Percentiles rank a stretch among this genome's conserved stretches.
Conservation (phyloP, 2,329 filamentous ascomycete genomes). For the Aureobasidium sp. region DNA sequence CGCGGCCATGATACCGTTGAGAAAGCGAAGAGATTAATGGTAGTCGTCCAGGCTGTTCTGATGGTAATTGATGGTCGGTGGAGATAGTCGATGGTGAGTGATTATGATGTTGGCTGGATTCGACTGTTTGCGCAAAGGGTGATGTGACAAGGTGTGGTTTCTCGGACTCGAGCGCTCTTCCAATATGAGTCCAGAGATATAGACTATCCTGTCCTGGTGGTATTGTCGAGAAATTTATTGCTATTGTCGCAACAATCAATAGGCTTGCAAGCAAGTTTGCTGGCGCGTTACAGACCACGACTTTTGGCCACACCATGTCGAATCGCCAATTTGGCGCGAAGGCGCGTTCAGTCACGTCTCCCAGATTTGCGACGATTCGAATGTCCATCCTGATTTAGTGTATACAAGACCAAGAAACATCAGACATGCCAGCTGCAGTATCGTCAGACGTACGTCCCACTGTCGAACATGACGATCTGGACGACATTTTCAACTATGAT, state of each 20-base stretch:
- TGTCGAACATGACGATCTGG: constrained; percentile 42
- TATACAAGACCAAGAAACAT: not conserved
- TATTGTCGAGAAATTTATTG: not conserved
- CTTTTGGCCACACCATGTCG: not conserved
- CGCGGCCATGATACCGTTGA: constrained; percentile 13
- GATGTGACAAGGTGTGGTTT: not conserved
- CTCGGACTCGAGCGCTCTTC: not conserved
- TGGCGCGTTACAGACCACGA: not conserved
- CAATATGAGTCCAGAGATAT: not conserved
- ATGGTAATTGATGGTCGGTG: not conserved
- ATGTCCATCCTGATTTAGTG: not conserved
- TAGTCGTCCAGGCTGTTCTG: not conserved
- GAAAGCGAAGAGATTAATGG: not conserved
- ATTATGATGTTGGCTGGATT: not conserved
- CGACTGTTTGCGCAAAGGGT: not conserved
- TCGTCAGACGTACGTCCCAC: constrained; percentile 19
- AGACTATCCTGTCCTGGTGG: not conserved
- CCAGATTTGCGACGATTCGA: not conserved
- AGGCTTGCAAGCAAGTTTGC: constrained; percentile 1
- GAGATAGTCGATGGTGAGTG: not conserved
- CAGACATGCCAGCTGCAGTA: constrained; percentile 26
- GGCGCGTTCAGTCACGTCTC: constrained; percentile 3
- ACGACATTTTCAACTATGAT: constrained; percentile 72
- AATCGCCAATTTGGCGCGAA: constrained; percentile 6
- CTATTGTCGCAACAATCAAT: constrained; percentile 2